A percentile compares a stretch with the other conserved stretches of the same genome.
These are phyloP conservation scores for Quercus berberidifolia DNA, from an alignment of 306 rosid genomes.

Conservation along the genomic window DNA sequence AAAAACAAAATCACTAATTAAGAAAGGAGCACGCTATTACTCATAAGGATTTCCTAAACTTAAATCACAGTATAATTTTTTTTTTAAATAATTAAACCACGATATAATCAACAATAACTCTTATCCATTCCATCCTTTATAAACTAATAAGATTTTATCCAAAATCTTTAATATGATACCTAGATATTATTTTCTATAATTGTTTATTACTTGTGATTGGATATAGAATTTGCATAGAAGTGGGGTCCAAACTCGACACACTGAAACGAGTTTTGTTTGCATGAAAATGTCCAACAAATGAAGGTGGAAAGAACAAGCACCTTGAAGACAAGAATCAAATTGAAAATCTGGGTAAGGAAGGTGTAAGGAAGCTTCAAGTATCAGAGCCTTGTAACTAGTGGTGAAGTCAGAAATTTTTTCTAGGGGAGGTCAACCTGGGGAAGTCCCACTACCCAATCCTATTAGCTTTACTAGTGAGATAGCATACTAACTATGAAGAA, in stretches of 20 bases:
- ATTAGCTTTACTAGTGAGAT: too few species aligned
- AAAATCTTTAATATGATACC: background rate
- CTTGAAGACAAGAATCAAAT: background rate
- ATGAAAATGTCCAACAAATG: background rate
- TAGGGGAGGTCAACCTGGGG: too few species aligned
- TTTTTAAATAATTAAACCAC: too few species aligned
- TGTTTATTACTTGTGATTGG: background rate
- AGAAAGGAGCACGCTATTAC: too few species aligned
- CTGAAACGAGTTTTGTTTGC: background rate
- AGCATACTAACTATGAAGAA: too few species aligned
- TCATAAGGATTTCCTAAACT: too few species aligned
- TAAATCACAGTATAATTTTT: too few species aligned
- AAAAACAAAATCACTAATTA: too few species aligned
- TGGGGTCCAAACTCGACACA: background rate
- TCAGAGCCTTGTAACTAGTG: slow-evolving; percentile 1
- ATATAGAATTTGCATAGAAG: background rate
- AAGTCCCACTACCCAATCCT: too few species aligned
- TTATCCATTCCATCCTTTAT: too few species aligned
- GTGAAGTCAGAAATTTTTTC: too few species aligned
- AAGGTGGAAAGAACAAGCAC: background rate
- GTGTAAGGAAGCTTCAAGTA: slow-evolving; percentile 14
- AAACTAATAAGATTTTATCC: background rate
- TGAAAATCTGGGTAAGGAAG: background rate
- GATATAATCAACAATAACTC: too few species aligned
- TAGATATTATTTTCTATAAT: background rate